Conservation (phyloP, 768 basidiomycete genomes). For the Psilocybe subaeruginosa region DNA sequence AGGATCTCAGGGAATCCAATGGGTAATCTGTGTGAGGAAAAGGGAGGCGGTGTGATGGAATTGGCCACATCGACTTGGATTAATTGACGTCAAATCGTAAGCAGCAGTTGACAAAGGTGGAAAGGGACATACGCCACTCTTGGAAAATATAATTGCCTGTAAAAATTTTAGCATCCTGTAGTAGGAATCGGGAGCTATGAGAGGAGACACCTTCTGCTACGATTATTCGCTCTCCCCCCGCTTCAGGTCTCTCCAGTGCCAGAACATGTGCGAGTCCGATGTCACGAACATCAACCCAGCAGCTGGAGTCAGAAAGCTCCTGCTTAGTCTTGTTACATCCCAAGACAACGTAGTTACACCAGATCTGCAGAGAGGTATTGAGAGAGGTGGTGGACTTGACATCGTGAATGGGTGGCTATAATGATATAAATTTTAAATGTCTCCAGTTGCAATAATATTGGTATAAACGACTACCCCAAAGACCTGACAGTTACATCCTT, state of each 20-base stretch:
- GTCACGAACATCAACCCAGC: conserved; percentile 58
- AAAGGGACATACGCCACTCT: conserved; percentile 33
- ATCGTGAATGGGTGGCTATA: conserved; percentile 29
- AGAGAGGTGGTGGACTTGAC: conserved; percentile 34
- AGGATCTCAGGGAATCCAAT: conserved; percentile 31
- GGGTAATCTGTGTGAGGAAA: conserved; percentile 25
- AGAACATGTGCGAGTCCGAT: conserved; percentile 56
- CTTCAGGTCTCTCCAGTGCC: conserved; percentile 52
- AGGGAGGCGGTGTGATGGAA: conserved; percentile 24
- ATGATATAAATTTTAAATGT: no score
- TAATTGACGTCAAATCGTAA: not conserved
- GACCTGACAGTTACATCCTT: no score
- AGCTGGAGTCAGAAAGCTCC: conserved; percentile 13
- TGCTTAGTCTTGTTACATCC: conserved; percentile 20
- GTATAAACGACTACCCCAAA: no score
- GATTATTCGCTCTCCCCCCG: conserved; percentile 61
- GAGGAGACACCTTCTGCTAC: conserved; percentile 32
- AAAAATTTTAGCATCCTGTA: no score
- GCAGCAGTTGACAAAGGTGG: no score
- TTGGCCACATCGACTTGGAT: conserved; percentile 19
- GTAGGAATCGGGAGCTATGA: no score
- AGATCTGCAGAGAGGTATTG: conserved; percentile 37
- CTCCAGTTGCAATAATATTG: no score
- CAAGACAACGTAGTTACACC: conserved; percentile 29
- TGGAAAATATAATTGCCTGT: conserved; percentile 28